phyloP scores from a whole-genome alignment of 495 filamentous ascomycete species.

The Massariosphaeria phaeospora region DNA sequence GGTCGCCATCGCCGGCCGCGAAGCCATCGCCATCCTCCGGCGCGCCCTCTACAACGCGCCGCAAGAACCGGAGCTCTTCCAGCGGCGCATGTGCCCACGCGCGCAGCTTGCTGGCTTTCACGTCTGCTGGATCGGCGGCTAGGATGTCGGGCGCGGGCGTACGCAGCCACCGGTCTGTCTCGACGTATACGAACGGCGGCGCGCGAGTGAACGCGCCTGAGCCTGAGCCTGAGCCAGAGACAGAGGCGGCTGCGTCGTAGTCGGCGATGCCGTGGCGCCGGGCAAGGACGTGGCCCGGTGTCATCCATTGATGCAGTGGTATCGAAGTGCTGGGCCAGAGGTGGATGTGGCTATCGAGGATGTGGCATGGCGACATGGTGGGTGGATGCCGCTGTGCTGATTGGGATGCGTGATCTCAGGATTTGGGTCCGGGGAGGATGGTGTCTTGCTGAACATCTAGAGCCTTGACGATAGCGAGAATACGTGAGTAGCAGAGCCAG shows the following conservation, averaged over 20 bases:
- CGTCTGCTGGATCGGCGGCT: conserved; percentile 13
- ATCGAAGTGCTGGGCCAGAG: conserved; percentile 60
- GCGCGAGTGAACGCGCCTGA: too few species aligned
- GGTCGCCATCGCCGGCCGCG: conserved; percentile 43
- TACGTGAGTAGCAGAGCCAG: too few species aligned
- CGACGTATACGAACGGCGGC: conserved; percentile 80
- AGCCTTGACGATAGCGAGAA: too few species aligned
- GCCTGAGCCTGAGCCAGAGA: conserved; percentile 50
- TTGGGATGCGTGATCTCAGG: too few species aligned
- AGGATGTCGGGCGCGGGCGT: background rate
- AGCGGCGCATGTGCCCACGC: conserved; percentile 53
- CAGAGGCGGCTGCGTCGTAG: conserved; percentile 3
- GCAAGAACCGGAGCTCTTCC: conserved; percentile 63
- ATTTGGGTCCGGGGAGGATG: too few species aligned
- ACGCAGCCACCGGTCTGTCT: conserved; percentile 59
- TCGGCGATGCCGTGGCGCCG: conserved; percentile 20
- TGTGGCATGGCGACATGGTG: conserved; percentile 35
- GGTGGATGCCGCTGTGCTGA: background rate
- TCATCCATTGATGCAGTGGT: conserved; percentile 63
- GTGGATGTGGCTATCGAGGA: conserved; percentile 86
- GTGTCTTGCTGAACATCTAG: too few species aligned
- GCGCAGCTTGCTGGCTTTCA: conserved; percentile 1
- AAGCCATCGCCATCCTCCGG: conserved; percentile 60
- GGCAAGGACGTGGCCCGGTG: conserved; percentile 51
- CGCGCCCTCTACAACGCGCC: conserved; percentile 56